These are phyloP conservation scores for Pythium guiyangense DNA, from an alignment of 352 stramenopile genomes.

Conservation along the genomic window DNA sequence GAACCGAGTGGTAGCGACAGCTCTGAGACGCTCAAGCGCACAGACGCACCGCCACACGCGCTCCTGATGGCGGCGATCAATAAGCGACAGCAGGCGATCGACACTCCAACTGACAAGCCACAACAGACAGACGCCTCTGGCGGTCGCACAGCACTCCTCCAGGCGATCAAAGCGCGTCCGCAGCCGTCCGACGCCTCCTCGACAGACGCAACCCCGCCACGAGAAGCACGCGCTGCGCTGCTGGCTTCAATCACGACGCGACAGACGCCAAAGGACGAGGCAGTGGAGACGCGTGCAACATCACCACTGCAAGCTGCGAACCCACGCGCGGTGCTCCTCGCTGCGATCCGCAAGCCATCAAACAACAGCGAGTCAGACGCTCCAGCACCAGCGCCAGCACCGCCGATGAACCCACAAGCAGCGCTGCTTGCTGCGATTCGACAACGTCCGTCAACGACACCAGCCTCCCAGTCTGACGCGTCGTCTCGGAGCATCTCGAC, in stretches of 20 bases:
- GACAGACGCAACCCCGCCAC: background rate
- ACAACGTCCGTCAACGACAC: background rate
- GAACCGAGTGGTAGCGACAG: background rate
- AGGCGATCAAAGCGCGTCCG: slow-evolving; percentile 1
- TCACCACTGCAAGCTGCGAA: background rate
- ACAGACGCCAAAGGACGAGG: background rate
- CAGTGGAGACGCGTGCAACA: background rate
- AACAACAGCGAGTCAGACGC: background rate
- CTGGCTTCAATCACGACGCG: slow-evolving; percentile 4
- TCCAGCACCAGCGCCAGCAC: too few relatives aligned
- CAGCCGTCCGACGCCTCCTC: background rate
- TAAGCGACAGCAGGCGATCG: slow-evolving; percentile 1
- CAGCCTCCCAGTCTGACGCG: background rate
- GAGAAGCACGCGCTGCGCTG: slow-evolving; percentile 9
- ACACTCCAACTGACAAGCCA: background rate
- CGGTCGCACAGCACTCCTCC: slow-evolving; percentile 2
- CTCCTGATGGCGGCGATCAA: slow-evolving; percentile 15
- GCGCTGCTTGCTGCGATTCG: slow-evolving; percentile 29
- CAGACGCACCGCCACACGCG: slow-evolving; percentile 1
- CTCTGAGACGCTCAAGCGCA: background rate
- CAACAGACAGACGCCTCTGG: background rate
- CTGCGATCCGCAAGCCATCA: slow-evolving; percentile 12
- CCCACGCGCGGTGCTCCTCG: slow-evolving; percentile 12
- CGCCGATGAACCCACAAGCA: slow-evolving; percentile 12
- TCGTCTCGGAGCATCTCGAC: background rate